Percentiles rank a stretch among this genome's conserved stretches.
Evolutionary conservation across 768 basidiomycete genomes (phyloP).

Genomic region (Nidularia pulvinata): DNA sequence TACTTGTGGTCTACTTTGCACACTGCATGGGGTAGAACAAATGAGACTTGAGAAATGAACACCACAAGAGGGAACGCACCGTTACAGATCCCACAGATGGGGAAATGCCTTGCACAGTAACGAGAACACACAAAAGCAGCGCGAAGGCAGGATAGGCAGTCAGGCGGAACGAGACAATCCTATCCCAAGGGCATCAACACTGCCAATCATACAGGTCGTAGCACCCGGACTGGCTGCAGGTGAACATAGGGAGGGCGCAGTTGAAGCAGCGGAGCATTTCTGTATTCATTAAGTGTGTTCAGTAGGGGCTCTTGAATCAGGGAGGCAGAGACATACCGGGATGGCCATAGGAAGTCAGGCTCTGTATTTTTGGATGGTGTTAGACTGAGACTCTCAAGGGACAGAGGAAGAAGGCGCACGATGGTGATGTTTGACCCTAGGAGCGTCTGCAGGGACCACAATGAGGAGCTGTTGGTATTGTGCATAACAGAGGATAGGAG

Average conservation of each 20-base stretch:
- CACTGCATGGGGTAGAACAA: constrained; percentile 42
- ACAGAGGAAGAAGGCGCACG: too few relatives aligned
- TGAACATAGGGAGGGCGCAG: constrained; percentile 89
- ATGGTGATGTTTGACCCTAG: too few relatives aligned
- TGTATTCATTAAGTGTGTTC: constrained; percentile 22
- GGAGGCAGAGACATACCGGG: neutral
- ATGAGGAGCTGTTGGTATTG: too few relatives aligned
- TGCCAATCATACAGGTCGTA: constrained; percentile 95
- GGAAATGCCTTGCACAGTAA: too few relatives aligned
- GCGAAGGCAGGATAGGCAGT: constrained; percentile 21
- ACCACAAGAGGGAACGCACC: too few relatives aligned
- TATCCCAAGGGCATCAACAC: constrained; percentile 95
- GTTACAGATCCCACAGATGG: too few relatives aligned
- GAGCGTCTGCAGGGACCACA: too few relatives aligned
- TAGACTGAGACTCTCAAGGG: too few relatives aligned
- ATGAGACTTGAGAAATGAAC: too few relatives aligned
- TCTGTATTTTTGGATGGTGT: neutral
- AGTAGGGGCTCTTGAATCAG: neutral
- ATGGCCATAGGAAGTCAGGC: neutral
- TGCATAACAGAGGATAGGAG: too few relatives aligned
- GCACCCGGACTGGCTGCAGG: constrained; percentile 88
- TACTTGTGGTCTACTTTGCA: constrained; percentile 89
- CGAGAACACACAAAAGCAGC: too few relatives aligned
- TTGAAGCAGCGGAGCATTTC: constrained; percentile 94
- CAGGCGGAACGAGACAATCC: constrained; percentile 93